Conservation (phyloP, 202 grass and related monocot genomes). For the Musa balbisiana region DNA sequence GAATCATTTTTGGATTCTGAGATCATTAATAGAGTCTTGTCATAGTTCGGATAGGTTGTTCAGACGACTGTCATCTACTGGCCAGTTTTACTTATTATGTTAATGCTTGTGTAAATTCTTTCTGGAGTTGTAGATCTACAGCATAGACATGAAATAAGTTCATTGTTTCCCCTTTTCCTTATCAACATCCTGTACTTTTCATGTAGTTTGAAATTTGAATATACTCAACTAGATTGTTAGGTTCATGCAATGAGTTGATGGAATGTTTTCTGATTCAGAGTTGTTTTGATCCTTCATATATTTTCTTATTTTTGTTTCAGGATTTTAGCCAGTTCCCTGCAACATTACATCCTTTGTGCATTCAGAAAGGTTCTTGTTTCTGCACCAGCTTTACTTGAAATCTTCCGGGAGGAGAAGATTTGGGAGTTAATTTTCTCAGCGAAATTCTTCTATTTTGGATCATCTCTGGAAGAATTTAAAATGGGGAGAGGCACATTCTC, state of each 20-base stretch:
- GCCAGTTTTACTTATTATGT: neutral
- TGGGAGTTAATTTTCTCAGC: constrained; percentile 95
- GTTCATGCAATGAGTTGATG: neutral
- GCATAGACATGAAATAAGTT: neutral
- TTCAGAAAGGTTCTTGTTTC: constrained; percentile 94
- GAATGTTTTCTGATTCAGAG: neutral
- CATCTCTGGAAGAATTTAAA: constrained; percentile 35
- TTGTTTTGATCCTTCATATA: neutral
- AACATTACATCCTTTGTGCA: constrained; percentile 80
- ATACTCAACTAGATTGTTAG: neutral
- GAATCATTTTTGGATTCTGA: neutral
- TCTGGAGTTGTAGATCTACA: too few relatives aligned
- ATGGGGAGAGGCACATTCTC: constrained; percentile 23
- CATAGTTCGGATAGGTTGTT: neutral
- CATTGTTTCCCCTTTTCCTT: neutral
- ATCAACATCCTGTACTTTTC: neutral
- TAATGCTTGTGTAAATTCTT: too few relatives aligned
- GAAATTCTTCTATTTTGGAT: constrained; percentile 88
- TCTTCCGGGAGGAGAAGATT: constrained; percentile 74
- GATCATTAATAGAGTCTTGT: neutral
- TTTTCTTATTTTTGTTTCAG: constrained; percentile 31
- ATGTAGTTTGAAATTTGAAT: neutral
- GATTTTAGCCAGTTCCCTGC: constrained; percentile 81
- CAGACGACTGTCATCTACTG: neutral
- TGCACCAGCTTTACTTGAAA: constrained; percentile 71